phyloP scores from a whole-genome alignment of 148 eudicot genomes.

The Fallopia convolvulus region DNA sequence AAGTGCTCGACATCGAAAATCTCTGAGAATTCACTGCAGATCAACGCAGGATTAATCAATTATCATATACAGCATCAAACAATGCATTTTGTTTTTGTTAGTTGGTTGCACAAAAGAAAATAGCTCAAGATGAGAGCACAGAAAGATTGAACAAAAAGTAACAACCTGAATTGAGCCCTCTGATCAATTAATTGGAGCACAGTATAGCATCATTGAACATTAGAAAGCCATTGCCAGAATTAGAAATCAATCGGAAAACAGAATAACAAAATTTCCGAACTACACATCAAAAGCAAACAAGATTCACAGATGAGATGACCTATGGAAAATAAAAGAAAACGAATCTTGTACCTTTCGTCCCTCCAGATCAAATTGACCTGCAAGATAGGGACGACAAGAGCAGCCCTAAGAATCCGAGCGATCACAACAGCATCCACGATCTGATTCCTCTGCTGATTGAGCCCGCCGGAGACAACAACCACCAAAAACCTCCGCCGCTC shows the following conservation, averaged over 20 bases:
- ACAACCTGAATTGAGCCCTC: too few species aligned
- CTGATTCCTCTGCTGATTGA: conserved; percentile 68
- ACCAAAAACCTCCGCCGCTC: conserved; percentile 49
- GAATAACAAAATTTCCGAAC: not conserved
- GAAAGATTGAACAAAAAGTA: too few species aligned
- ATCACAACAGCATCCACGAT: conserved; percentile 68
- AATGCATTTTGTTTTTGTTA: too few species aligned
- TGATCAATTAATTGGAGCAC: too few species aligned
- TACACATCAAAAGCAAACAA: not conserved
- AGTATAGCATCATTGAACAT: too few species aligned
- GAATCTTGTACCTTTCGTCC: conserved; percentile 48
- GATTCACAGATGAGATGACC: not conserved
- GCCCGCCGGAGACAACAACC: conserved; percentile 64
- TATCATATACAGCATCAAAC: too few species aligned
- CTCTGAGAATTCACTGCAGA: conserved; percentile 61
- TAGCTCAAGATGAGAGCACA: too few species aligned
- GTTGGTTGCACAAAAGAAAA: too few species aligned
- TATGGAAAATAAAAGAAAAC: not conserved
- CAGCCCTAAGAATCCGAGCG: conserved; percentile 66
- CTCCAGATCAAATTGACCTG: conserved; percentile 65
- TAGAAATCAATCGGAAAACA: too few species aligned
- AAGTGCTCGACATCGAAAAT: conserved; percentile 77
- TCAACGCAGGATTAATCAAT: not conserved
- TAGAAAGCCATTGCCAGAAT: too few species aligned
- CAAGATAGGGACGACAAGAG: conserved; percentile 59